Evolutionary conservation across 148 eudicot genomes (phyloP), one percentile per base, ranked within the genome.

Genomic region (Fagopyrum homotropicum): DNA sequence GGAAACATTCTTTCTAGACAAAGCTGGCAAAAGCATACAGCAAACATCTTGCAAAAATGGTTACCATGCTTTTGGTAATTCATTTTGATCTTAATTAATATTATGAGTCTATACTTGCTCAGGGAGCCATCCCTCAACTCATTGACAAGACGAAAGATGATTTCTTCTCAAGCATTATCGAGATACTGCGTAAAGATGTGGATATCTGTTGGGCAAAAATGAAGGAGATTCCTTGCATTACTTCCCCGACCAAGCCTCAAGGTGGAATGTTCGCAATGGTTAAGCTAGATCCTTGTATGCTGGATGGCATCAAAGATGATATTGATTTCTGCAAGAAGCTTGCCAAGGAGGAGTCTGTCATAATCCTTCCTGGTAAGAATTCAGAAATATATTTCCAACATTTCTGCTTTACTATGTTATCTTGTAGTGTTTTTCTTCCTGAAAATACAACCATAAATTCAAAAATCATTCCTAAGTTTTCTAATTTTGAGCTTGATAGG

Each of bases 231-330:
- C 85, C 89, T 55, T 83, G 84, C 68, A 54, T 88, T 77, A 71
- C 83, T 16, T 88, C 89, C 74, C 89, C 91, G 35, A 72, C 75
- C 68, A 88, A 84, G 74, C 86, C 91, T 2, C 89, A 88, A 80
- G 91, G 91, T 52, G 84, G 88, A 48, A 88, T 88, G 91, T 84
- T 82, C 72, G 80, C 80, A n/a, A 86, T 86, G 88, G 91, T 73
- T 8, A 78, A 80, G 66, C 75, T 83, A 7, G 72, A 80, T 19
- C 5, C 70, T 54, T 73, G 79, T 4, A 49, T 73, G 66, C 54
- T 83, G 43, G 70, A 76, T 44, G 86, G 72, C 15, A 83, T 78
- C 16, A 46, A 45, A 17, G 83, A 83, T 50, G 86, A 83, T 70
- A 68, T 80, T 22, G 83, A 83, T 68, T 83, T 80, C 72, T 83